Percentiles rank a stretch among this genome's conserved stretches.
Conservation (phyloP, 495 filamentous ascomycete species). For the Neurospora sublineolata region DNA sequence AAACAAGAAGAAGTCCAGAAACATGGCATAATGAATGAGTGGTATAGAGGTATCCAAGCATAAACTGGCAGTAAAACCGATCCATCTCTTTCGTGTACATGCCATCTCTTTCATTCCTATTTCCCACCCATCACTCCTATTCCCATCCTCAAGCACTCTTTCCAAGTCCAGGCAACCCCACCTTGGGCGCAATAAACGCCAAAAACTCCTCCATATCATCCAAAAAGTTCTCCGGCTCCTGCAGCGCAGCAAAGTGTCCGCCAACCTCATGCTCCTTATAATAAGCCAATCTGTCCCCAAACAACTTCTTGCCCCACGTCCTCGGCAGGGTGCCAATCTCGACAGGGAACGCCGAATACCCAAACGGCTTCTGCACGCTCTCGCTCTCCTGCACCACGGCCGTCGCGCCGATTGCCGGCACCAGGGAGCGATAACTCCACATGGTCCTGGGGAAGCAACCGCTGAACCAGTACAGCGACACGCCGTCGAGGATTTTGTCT, state of each 20-base stretch:
- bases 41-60: neutral
- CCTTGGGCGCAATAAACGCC: conserved; percentile 3
- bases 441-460: conserved; percentile 45
- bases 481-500: conserved; percentile 44
- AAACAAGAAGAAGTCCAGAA: neutral
- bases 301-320: conserved; percentile 37
- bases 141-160: neutral
- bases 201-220: conserved; percentile 47
- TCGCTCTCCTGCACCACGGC: conserved; percentile 24
- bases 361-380: conserved; percentile 41
- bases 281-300: conserved; percentile 29
- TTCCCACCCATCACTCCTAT: neutral
- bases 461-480: conserved; percentile 58
- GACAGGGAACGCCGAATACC: conserved; percentile 44
- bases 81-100: neutral
- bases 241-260: conserved; percentile 54
- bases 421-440: conserved; percentile 35
- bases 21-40: neutral
- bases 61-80: neutral
- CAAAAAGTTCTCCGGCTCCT: conserved; percentile 42
- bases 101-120: neutral
- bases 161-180: neutral
- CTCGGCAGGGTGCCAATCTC: conserved; percentile 42
- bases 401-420: conserved; percentile 18
- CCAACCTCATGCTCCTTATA: conserved; percentile 38